phyloP scores from a whole-genome alignment of 2,329 filamentous ascomycete species.

The Pyricularia grisea region DNA sequence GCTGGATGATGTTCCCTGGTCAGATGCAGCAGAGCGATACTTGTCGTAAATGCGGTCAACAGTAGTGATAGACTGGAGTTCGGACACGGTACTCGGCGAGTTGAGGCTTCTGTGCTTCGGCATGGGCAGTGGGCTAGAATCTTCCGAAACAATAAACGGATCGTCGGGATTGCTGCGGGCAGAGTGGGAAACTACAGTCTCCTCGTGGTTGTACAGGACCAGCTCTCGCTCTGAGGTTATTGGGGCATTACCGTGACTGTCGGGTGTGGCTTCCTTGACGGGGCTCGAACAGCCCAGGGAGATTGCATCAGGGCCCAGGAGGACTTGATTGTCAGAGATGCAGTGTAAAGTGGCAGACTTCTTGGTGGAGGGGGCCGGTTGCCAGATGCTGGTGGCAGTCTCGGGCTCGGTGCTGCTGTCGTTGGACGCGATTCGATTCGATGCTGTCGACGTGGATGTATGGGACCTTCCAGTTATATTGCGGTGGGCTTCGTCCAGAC shows the following conservation, averaged over 20 bases:
- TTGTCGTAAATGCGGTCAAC: slow-evolving; percentile 22
- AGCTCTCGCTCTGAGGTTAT: not conserved
- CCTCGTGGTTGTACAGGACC: not conserved
- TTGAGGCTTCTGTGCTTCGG: not conserved
- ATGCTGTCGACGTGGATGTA: slow-evolving; percentile 2
- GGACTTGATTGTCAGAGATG: not conserved
- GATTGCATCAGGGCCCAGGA: not conserved
- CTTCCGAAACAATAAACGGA: not conserved
- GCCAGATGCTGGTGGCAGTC: not conserved
- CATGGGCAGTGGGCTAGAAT: not conserved
- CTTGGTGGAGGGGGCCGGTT: not conserved
- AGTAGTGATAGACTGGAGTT: slow-evolving; percentile 18
- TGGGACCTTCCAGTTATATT: slow-evolving; percentile 22
- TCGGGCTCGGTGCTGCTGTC: not conserved
- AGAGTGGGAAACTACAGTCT: not conserved
- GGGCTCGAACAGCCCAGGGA: not conserved
- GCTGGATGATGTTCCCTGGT: not conserved
- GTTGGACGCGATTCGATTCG: slow-evolving; percentile 3
- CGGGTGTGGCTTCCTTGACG: not conserved
- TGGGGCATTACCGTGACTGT: not conserved
- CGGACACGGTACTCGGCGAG: not conserved
- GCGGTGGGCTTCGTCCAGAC: slow-evolving; percentile 26
- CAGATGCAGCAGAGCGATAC: slow-evolving; percentile 12
- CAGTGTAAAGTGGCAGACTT: not conserved
- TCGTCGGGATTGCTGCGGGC: not conserved